Base-by-base conservation (phyloP, 2,329 filamentous ascomycete species). In the Microcera coccophila region DNA sequence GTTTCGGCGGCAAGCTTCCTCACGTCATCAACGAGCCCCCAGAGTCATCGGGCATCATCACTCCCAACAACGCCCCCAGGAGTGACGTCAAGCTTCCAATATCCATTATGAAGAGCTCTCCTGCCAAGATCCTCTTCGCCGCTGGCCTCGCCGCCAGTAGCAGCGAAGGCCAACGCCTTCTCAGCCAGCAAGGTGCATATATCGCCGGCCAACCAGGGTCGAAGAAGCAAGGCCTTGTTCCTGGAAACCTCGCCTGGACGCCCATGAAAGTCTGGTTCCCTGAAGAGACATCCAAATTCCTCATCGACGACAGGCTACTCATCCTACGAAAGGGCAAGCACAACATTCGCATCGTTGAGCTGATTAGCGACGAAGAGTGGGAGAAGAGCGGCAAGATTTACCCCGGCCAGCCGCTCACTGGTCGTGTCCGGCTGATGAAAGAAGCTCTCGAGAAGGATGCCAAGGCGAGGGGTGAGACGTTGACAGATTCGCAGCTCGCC, bases 281-380 rank as follows among this genome's bases (percentile, higher is more conserved):
- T 1, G 64, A 71, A 18, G 76, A 84, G 40, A 82, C 80, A 1
- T 58, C 70, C 44, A 76, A 79, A 42, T 85, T 75, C 55, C 66
- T 85, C 42, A 74, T 87, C 15, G 77, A 82, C 47, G 77, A 62
- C 43, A 70, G 74, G 49, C 52, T 83, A 36, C 66, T 84, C 49
- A 73, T 84, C 52, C 66, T 84, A 40, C 77, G 81, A 50, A 79
- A 74, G 57, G 80, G 80, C 51, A 83, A 82, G 66, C 75, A 81
- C 63, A 80, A 82, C 48, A 62, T 84, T 35, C 75, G 79, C 35
- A 72, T 83, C 50, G 69, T 84, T 39, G 70, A 82, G 62, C 68
- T 84, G 48, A 67, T 84, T 21, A 67, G 64, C 47, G 77, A 84
- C 55, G 67, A 76, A 36, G 73, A 73, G 45, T 82, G 75, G 71